A percentile compares a stretch with the other conserved stretches of the same genome.
Evolutionary conservation across 305 asterid species (phyloP).

Genomic region (Ajuga reptans): DNA sequence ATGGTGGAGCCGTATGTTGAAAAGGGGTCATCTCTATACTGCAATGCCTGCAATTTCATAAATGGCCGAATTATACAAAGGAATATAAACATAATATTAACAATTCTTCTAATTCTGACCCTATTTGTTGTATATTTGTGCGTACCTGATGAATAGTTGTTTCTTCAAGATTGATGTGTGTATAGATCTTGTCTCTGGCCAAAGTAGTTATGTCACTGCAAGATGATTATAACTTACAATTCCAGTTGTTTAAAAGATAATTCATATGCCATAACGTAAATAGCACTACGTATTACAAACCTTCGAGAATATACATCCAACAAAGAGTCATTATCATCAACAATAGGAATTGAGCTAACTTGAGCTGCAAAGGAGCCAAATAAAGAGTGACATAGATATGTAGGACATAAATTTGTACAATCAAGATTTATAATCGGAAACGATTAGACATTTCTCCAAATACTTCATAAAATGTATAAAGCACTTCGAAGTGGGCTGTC

Average conservation of each 20-base stretch:
- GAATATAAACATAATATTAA: too few species aligned
- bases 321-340: conserved; percentile 83
- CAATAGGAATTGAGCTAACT: conserved; percentile 86
- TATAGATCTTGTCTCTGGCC: conserved; percentile 80
- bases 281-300: conserved; percentile 27
- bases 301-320: conserved; percentile 87
- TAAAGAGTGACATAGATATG: conserved; percentile 6
- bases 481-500: conserved; percentile 9
- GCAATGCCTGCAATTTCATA: conserved; percentile 42
- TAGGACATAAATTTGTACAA: not conserved
- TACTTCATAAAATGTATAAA: not conserved
- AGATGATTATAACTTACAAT: conserved; percentile 11
- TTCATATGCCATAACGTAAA: not conserved
- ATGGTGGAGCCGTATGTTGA: conserved; percentile 38
- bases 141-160: conserved; percentile 71
- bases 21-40: conserved; percentile 63
- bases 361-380: conserved; percentile 50
- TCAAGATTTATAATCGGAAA: too few species aligned
- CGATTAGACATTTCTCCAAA: not conserved
- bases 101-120: too few species aligned
- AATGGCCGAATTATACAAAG: not conserved
- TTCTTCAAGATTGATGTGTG: conserved; percentile 75
- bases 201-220: conserved; percentile 85
- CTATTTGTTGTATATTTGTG: not conserved
- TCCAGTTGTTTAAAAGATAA: not conserved